Evolutionary conservation across 1,284 basidiomycete species (phyloP).

Genomic region (Melampsora americana): DNA sequence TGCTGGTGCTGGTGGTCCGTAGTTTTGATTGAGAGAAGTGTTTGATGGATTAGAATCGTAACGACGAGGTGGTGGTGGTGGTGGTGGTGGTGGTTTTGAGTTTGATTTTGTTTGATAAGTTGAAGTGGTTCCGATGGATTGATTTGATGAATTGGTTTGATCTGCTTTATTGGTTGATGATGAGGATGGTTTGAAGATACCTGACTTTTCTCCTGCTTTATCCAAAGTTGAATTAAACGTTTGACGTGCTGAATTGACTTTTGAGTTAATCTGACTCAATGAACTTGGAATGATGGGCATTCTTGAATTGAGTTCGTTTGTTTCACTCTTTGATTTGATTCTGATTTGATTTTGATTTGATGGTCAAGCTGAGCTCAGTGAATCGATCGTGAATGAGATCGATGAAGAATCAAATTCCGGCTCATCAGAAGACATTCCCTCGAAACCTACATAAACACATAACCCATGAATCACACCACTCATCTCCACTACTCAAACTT

Average conservation of each 20-base stretch:
- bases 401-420: no score
- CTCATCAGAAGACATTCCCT: no score
- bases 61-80: slow-evolving; percentile 14
- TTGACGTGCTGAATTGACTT: slow-evolving; percentile 35
- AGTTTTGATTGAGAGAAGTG: background rate
- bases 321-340: no score
- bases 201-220: slow-evolving; percentile 38
- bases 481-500: no score
- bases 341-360: no score
- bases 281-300: slow-evolving; percentile 34
- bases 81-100: no score
- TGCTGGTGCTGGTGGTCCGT: slow-evolving; percentile 37
- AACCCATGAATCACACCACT: no score
- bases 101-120: background rate
- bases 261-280: slow-evolving; percentile 25
- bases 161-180: background rate
- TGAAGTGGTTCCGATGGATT: background rate
- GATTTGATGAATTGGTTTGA: background rate
- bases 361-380: no score
- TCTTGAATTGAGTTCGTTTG: background rate
- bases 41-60: background rate
- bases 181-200: slow-evolving; percentile 28
- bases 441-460: no score
- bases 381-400: no score
- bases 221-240: slow-evolving; percentile 31